Evolutionary conservation across 768 basidiomycete species (phyloP).

Genomic region (Pleurotus giganteus): DNA sequence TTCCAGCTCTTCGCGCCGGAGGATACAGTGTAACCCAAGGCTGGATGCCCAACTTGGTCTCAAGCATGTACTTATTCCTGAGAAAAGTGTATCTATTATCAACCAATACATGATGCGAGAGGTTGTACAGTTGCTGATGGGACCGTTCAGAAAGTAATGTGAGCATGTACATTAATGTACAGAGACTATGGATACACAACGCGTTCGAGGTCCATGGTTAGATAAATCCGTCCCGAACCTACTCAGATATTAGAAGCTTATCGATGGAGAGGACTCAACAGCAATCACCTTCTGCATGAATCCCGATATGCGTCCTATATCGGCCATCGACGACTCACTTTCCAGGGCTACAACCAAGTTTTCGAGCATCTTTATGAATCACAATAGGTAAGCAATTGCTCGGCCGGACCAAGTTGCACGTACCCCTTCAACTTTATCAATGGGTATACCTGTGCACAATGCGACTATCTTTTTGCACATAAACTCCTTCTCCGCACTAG

Average conservation of each 20-base stretch:
- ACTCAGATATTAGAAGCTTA: background rate
- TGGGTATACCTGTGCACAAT: constrained; percentile 80
- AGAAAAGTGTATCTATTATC: constrained; percentile 17
- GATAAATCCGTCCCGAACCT: constrained; percentile 66
- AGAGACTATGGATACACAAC: constrained; percentile 14
- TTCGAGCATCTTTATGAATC: constrained; percentile 65
- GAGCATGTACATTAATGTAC: constrained; percentile 15
- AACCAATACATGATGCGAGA: constrained; percentile 20
- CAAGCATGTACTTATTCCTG: background rate
- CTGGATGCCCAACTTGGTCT: background rate
- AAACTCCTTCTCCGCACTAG: constrained; percentile 85
- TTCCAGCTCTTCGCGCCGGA: constrained; percentile 93
- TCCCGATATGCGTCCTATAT: constrained; percentile 81
- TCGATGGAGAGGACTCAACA: background rate
- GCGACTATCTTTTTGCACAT: constrained; percentile 92
- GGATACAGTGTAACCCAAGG: constrained; percentile 34
- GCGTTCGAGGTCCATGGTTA: constrained; percentile 23
- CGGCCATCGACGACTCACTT: constrained; percentile 79
- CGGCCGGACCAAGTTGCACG: background rate
- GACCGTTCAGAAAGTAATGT: constrained; percentile 11
- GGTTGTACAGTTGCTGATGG: constrained; percentile 30
- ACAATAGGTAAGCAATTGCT: constrained; percentile 4
- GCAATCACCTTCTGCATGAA: constrained; percentile 83
- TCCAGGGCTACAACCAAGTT: constrained; percentile 84
- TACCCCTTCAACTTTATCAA: constrained; percentile 89